Percentiles rank a stretch among this genome's conserved stretches.
Evolutionary conservation across 495 filamentous ascomycete species (phyloP).

Genomic region (Neurospora discreta): DNA sequence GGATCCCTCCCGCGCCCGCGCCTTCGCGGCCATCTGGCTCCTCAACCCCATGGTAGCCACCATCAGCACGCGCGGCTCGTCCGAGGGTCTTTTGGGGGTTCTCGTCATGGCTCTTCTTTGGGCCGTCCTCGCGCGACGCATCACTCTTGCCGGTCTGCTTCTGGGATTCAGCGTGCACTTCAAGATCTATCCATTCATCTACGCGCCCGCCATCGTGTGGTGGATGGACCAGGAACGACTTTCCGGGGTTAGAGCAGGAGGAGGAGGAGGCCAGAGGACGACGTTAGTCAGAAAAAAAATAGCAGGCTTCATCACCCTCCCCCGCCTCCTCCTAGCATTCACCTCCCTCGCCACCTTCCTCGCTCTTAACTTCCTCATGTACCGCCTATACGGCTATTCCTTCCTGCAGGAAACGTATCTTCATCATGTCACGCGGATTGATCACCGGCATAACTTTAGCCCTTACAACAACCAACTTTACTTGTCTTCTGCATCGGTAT

Average conservation of each 20-base stretch:
- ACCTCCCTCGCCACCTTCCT: slow-evolving; percentile 60
- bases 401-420: slow-evolving; percentile 86
- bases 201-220: slow-evolving; percentile 77
- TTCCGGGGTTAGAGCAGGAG: neutral
- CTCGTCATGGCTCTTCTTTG: slow-evolving; percentile 73
- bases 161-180: slow-evolving; percentile 85
- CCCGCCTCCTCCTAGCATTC: slow-evolving; percentile 49
- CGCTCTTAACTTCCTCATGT: slow-evolving; percentile 67
- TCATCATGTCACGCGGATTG: slow-evolving; percentile 84
- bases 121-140: slow-evolving; percentile 51
- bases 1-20: slow-evolving; percentile 41
- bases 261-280: too few relatives aligned
- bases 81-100: slow-evolving; percentile 79
- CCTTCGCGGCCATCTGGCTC: slow-evolving; percentile 78
- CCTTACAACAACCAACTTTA: slow-evolving; percentile 91
- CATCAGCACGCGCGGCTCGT: slow-evolving; percentile 88
- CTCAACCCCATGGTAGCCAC: slow-evolving; percentile 97
- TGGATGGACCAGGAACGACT: slow-evolving; percentile 57
- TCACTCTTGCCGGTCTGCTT: slow-evolving; percentile 59
- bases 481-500: slow-evolving; percentile 52
- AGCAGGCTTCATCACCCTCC: slow-evolving; percentile 47
- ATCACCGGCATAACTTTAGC: slow-evolving; percentile 97
- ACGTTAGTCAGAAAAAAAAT: slow-evolving; percentile 11
- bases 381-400: slow-evolving; percentile 51
- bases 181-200: slow-evolving; percentile 98